A percentile compares a stretch with the other conserved stretches of the same genome.
These are phyloP conservation scores for Peronospora tabacina DNA, from an alignment of 352 stramenopile genomes.

Conservation along the genomic window DNA sequence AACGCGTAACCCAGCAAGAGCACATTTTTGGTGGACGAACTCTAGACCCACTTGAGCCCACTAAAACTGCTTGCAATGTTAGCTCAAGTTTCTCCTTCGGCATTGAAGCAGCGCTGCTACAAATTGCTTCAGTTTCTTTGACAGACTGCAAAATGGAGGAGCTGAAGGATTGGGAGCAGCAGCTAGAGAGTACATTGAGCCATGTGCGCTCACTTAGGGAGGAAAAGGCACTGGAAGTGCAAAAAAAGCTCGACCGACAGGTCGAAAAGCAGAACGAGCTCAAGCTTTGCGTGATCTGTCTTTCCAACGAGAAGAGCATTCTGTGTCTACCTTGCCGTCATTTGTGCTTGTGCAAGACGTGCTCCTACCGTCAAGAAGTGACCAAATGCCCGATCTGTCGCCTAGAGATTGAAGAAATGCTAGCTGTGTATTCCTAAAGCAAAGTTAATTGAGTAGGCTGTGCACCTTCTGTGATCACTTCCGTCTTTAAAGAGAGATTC, in stretches of 20 bases:
- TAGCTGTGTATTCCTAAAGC: constrained; percentile 72
- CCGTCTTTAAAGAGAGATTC: constrained; percentile 3
- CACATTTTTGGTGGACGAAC: constrained; percentile 4
- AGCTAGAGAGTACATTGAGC: constrained; percentile 51
- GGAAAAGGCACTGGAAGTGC: constrained; percentile 64
- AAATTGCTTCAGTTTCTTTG: constrained; percentile 20
- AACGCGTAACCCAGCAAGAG: constrained; percentile 35
- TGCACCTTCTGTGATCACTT: constrained; percentile 8
- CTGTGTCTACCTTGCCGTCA: constrained; percentile 78
- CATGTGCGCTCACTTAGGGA: constrained; percentile 57
- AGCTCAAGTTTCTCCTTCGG: constrained; percentile 18
- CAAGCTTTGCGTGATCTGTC: constrained; percentile 82
- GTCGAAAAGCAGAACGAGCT: constrained; percentile 74
- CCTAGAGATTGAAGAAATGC: constrained; percentile 72
- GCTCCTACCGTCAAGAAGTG: constrained; percentile 62
- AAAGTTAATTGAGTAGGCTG: not conserved
- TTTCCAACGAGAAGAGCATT: constrained; percentile 78
- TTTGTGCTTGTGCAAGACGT: constrained; percentile 70
- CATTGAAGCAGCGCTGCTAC: constrained; percentile 26
- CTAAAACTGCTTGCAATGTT: not conserved
- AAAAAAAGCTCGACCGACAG: constrained; percentile 68
- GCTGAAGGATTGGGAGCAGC: constrained; percentile 63
- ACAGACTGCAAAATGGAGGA: constrained; percentile 37
- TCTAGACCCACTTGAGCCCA: constrained; percentile 7
- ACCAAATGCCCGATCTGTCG: constrained; percentile 79